Evolutionary conservation across 2,329 filamentous ascomycete genomes (phyloP).

Genomic region (Curvularia eragrostidis): DNA sequence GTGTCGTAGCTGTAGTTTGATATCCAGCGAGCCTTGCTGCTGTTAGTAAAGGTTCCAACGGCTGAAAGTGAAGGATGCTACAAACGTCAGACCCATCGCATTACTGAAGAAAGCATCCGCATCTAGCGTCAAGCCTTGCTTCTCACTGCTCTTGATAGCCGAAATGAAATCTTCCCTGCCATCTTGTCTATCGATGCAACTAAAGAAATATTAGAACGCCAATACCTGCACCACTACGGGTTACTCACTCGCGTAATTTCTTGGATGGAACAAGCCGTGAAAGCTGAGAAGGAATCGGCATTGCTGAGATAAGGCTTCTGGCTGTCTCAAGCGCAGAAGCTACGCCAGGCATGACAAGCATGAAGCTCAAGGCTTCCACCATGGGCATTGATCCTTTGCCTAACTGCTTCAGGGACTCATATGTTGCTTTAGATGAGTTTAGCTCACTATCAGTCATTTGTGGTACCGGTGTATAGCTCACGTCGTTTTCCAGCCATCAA

Average conservation of each 20-base stretch:
- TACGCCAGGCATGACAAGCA: conserved; percentile 8
- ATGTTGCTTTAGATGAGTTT: not conserved
- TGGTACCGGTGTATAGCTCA: not conserved
- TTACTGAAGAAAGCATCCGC: conserved; percentile 7
- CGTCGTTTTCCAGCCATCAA: conserved; percentile 7
- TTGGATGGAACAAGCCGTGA: conserved; percentile 5
- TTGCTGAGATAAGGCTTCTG: conserved; percentile 4
- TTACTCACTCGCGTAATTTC: conserved; percentile 6
- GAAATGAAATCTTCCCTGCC: conserved; percentile 4
- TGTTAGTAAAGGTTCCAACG: not conserved
- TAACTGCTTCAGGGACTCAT: not conserved
- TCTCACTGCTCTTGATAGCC: conserved; percentile 5
- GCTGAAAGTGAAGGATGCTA: not conserved
- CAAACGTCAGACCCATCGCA: conserved; percentile 2
- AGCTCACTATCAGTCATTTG: not conserved
- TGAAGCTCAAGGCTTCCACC: conserved; percentile 8
- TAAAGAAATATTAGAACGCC: not conserved
- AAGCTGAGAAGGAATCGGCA: conserved; percentile 4
- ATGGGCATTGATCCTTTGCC: conserved; percentile 6
- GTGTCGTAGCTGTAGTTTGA: conserved; percentile 5
- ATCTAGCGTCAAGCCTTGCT: conserved; percentile 6
- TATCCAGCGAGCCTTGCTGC: conserved; percentile 6
- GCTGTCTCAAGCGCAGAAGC: conserved; percentile 3
- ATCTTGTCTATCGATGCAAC: conserved; percentile 4
- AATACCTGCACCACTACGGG: not conserved